Evolutionary conservation across 805 yeast genomes (phyloP).

Genomic region (Candida insectorum): DNA sequence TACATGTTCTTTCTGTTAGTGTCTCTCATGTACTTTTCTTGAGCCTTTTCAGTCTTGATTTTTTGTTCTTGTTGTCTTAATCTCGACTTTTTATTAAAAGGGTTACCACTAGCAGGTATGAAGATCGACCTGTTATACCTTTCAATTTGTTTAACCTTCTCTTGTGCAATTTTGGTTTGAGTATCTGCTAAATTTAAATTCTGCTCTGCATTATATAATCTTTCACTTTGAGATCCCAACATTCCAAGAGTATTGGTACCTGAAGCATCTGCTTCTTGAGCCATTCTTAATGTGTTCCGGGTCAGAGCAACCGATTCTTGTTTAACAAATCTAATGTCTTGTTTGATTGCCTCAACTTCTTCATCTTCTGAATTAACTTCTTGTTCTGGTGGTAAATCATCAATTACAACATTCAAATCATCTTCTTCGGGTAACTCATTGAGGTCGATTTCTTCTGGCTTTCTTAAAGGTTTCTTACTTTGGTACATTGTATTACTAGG

Average conservation of each 20-base stretch:
- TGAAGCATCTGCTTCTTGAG: constrained; percentile 45
- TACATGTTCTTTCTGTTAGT: constrained; percentile 56
- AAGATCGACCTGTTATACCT: constrained; percentile 78
- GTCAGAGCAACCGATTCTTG: constrained; percentile 85
- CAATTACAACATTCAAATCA: constrained; percentile 37
- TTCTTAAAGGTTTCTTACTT: constrained; percentile 10
- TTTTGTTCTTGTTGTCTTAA: constrained; percentile 70
- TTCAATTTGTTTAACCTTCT: constrained; percentile 74
- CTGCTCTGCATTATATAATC: constrained; percentile 75
- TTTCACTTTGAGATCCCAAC: constrained; percentile 91
- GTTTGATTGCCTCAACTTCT: constrained; percentile 82
- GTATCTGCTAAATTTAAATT: constrained; percentile 74
- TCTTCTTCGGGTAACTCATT: constrained; percentile 31
- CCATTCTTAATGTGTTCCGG: constrained; percentile 67
- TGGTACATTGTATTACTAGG: constrained; percentile 27
- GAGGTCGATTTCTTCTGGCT: constrained; percentile 26
- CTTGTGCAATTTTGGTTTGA: constrained; percentile 79
- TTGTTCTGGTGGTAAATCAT: constrained; percentile 34
- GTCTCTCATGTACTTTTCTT: constrained; percentile 62
- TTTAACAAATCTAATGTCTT: constrained; percentile 77
- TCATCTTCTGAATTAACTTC: constrained; percentile 66
- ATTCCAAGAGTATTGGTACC: constrained; percentile 76
- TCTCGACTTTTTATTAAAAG: constrained; percentile 80
- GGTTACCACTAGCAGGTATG: constrained; percentile 73
- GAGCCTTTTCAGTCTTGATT: constrained; percentile 57